Base-by-base conservation (phyloP, 306 rosid species). In the Psophocarpus tetragonolobus region DNA sequence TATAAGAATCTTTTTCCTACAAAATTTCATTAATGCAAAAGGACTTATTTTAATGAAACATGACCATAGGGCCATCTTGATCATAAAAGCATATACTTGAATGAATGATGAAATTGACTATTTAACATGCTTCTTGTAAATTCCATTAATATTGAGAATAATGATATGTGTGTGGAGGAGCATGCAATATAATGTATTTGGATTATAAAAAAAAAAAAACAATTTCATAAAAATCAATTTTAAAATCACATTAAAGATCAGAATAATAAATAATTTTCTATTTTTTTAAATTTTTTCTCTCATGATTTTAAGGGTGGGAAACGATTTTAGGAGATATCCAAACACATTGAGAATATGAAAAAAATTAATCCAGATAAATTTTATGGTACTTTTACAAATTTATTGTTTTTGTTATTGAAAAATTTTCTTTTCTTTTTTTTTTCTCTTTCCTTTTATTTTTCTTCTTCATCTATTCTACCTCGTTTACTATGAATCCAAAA, bases 1-100 rank as follows among this genome's bases (percentile, higher is more conserved):
- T 53, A 90, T 7, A 90, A 0, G 26, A 90, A 90, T 53, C 85
- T 87, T 58, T 84, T 83, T 5, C 94, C 94, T 90, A 32, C 71
- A 64, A 0, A 0, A 33, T 35, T 29, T 24, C 45, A 20, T 8
- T 35, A 9, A 18, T 1, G 1, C 17, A 17, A 5, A 50, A 50
- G 57, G 27, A 20, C 13, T 7, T 51, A 20, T 53, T 53, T 53
- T 53, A 29, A 53, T 53, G 1, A 53, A 21, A 53, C 60, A 53
- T 20, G 5, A 53, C 27, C 24, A 53, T 2, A 20, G 5, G 5
- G 8, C 8, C 8, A 20, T 53, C 29, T 21, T 53, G 5, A 21
- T 20, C 60, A 20, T 53, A 20, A 20, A 51, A 47, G 6, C 21
- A 5, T 47, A 5, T 8, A n/a, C n/a, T n/a, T n/a, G n/a, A n/a